Evolutionary conservation across 805 yeast genomes (phyloP), one percentile per base, ranked within the genome.

Genomic region (Torulaspora franciscae): DNA sequence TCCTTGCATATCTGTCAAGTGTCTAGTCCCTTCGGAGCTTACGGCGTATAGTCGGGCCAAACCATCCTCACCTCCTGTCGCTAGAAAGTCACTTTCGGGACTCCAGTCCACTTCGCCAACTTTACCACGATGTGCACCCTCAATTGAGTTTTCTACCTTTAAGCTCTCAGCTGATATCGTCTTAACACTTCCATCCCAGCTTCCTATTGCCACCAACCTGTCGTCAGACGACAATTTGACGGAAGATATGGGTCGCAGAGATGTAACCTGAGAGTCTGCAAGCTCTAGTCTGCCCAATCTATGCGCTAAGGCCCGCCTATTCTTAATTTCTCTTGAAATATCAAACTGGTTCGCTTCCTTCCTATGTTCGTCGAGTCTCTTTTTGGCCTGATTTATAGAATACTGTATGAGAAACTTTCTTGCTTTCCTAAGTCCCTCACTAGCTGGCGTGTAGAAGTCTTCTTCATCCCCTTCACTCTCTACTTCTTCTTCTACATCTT

Each of bases 381-480:
- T 27, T 22, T 60, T 57, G 0, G 91, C 75, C 15, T 62, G 62
- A 0, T 43, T 34, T 2, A 84, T 53, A 0, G 95, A 82, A 44
- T 64, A 66, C 4, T 64, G 48, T 0, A 88, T 75, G 0, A 90
- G 69, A 2, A 52, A 48, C 29, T 65, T 60, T 41, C 98, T 71
- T 0, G 79, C 73, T 1, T 70, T 66, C 6, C 73, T 65, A 7
- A 90, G 62, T 5, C 71, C 76, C 3, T 65, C 67, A 0, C 75
- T 64, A 0, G 95, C 96, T 0, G 95, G 95, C 0, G 96, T 88
- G 57, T 80, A 88, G 57, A 84, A 89, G 48, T 88, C 95, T 40
- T 83, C 95, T 10, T 85, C 83, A 7, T 79, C 82, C 1, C 72
- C 80, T 2, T 68, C 77, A 1, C 65, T 6, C 61, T 70, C 1